A percentile compares a stretch with the other conserved stretches of the same genome.
Evolutionary conservation across 768 basidiomycete species (phyloP).

Genomic region (Kwoniella dejecticola): DNA sequence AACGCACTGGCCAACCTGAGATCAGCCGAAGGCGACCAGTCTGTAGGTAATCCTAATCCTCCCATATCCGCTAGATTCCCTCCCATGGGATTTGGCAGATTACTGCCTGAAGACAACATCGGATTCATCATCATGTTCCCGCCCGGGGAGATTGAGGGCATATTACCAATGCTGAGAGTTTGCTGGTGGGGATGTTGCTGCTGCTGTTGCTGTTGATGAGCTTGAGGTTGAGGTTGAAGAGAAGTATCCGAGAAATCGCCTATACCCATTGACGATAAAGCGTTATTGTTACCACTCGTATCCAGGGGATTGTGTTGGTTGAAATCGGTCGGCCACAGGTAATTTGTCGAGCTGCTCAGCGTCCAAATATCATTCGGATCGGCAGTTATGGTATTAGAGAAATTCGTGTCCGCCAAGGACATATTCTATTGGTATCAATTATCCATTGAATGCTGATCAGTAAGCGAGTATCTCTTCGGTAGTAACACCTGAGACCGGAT

Average conservation of each 20-base stretch:
- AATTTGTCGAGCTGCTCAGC: slow-evolving; percentile 18
- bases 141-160: too few species aligned
- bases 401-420: not conserved
- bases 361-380: slow-evolving; percentile 24
- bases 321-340: slow-evolving; percentile 43
- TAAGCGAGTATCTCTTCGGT: too few species aligned
- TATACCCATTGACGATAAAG: not conserved
- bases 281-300: not conserved
- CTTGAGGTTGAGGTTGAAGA: too few species aligned
- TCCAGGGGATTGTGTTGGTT: slow-evolving; percentile 10
- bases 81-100: not conserved
- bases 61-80: not conserved
- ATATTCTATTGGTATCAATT: not conserved
- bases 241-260: not conserved
- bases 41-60: not conserved
- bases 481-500: too few species aligned
- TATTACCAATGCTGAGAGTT: not conserved
- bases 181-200: not conserved
- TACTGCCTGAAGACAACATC: not conserved
- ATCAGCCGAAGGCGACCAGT: slow-evolving; percentile 32
- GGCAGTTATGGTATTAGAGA: not conserved
- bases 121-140: too few species aligned
- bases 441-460: not conserved
- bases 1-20: slow-evolving; percentile 38
- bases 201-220: not conserved